Conservation (phyloP, 108 stramenopile genomes). For the Cylindrotheca fusiformis region DNA sequence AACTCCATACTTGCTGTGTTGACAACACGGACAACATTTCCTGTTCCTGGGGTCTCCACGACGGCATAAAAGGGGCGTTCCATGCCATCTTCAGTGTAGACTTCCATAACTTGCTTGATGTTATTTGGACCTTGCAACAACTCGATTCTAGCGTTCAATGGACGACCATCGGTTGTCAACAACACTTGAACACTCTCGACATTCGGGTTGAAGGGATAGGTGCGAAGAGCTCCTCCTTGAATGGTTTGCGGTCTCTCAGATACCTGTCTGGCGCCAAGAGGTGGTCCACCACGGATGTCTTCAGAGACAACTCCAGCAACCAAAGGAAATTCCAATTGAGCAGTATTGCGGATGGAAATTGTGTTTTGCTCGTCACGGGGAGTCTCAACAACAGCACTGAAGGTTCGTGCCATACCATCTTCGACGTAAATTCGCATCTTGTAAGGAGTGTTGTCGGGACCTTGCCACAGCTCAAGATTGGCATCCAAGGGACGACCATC, state of each 20-base stretch:
- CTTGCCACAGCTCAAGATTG: constrained; percentile 77
- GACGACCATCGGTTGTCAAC: constrained; percentile 82
- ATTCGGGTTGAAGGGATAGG: constrained; percentile 68
- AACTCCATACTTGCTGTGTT: constrained; percentile 86
- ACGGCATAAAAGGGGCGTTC: constrained; percentile 81
- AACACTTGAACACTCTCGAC: constrained; percentile 67
- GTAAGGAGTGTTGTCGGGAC: constrained; percentile 78
- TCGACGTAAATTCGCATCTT: constrained; percentile 81
- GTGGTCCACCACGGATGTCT: constrained; percentile 26
- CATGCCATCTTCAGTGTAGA: constrained; percentile 85
- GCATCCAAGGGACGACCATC: constrained; percentile 86
- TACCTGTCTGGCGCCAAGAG: constrained; percentile 8
- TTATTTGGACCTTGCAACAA: constrained; percentile 85
- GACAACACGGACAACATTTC: constrained; percentile 81
- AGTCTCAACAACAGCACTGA: constrained; percentile 61
- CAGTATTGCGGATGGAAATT: constrained; percentile 44
- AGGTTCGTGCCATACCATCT: constrained; percentile 73
- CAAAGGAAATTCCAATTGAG: constrained; percentile 74
- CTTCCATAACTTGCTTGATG: constrained; percentile 85
- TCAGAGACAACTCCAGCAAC: constrained; percentile 56
- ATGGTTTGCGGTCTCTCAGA: constrained; percentile 51
- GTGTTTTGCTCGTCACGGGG: constrained; percentile 69
- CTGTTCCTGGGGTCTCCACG: constrained; percentile 79
- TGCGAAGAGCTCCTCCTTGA: constrained; percentile 76
- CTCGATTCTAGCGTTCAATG: constrained; percentile 81